These are phyloP conservation scores for Saprolegnia diclina DNA, from an alignment of 352 stramenopile genomes.

Conservation along the genomic window DNA sequence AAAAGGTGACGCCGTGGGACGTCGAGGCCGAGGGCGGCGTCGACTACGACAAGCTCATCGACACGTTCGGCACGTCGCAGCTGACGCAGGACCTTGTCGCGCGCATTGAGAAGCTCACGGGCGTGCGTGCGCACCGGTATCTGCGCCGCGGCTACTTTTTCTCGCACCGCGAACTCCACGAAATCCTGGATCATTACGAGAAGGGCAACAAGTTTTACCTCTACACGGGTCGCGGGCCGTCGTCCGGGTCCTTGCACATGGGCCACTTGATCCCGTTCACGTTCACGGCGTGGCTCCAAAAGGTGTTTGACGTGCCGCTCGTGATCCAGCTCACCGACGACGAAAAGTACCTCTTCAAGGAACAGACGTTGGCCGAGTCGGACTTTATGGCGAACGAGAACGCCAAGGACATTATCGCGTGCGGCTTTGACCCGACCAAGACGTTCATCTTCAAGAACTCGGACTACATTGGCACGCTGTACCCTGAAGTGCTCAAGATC, in stretches of 20 bases:
- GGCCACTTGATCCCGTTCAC: slow-evolving; percentile 99
- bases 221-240: slow-evolving; percentile 98
- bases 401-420: slow-evolving; percentile 99
- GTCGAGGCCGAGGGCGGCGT: slow-evolving; percentile 94
- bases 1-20: slow-evolving; percentile 91
- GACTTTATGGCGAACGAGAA: slow-evolving; percentile 96
- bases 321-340: slow-evolving; percentile 99
- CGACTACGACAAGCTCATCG: slow-evolving; percentile 99
- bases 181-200: slow-evolving; percentile 94
- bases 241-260: slow-evolving; percentile 96
- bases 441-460: slow-evolving; percentile 99
- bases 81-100: slow-evolving; percentile 92
- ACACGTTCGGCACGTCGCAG: slow-evolving; percentile 95
- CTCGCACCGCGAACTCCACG: slow-evolving; percentile 97
- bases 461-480: slow-evolving; percentile 99
- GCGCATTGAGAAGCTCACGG: slow-evolving; percentile 94
- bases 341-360: slow-evolving; percentile 99
- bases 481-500: slow-evolving; percentile 99
- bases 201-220: slow-evolving; percentile 98
- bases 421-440: slow-evolving; percentile 94
- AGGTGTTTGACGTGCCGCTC: slow-evolving; percentile 98
- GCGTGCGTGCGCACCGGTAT: slow-evolving; percentile 93
- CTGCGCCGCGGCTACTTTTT: slow-evolving; percentile 99
- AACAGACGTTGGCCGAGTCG: slow-evolving; percentile 86
- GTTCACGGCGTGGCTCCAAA: slow-evolving; percentile 98